phyloP scores from a whole-genome alignment of 805 yeast species.

The Metschnikowia peoriensis region DNA sequence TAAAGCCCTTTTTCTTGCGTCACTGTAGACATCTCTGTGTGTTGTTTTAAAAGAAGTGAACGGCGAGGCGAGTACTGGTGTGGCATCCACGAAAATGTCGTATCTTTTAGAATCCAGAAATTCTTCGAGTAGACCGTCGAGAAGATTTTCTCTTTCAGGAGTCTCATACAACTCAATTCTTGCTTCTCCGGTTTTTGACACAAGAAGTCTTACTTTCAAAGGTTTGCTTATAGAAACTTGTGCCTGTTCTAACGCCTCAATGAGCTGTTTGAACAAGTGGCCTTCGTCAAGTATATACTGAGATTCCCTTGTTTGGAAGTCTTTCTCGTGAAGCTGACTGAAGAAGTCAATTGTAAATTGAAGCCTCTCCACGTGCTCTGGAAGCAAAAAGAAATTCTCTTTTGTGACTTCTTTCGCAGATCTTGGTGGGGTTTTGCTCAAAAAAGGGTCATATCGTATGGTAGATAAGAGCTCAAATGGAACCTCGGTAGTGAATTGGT shows the following conservation, averaged over 20 bases:
- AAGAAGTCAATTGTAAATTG: constrained; percentile 55
- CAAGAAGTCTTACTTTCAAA: constrained; percentile 34
- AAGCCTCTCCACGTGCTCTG: constrained; percentile 62
- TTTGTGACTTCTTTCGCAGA: constrained; percentile 24
- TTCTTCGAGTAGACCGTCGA: constrained; percentile 26
- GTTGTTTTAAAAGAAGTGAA: constrained; percentile 91
- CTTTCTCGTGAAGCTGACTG: constrained; percentile 11
- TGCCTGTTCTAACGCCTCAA: constrained; percentile 26
- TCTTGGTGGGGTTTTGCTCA: constrained; percentile 31
- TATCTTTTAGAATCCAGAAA: constrained; percentile 33
- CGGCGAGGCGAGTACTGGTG: constrained; percentile 56
- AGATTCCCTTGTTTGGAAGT: constrained; percentile 29
- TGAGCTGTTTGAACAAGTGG: constrained; percentile 36
- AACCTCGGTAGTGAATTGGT: constrained; percentile 6
- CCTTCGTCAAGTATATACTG: constrained; percentile 26
- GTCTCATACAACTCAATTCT: constrained; percentile 34
- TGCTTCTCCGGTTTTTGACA: constrained; percentile 26
- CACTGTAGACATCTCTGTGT: constrained; percentile 57
- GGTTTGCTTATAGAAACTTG: constrained; percentile 23
- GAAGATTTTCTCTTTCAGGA: constrained; percentile 24
- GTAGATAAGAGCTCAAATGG: constrained; percentile 60
- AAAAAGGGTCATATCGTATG: constrained; percentile 69
- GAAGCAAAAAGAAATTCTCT: constrained; percentile 56
- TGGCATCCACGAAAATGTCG: constrained; percentile 61
- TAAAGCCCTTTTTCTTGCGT: constrained; percentile 54